Evolutionary conservation across 495 filamentous ascomycete genomes (phyloP).

Genomic region (Paragyromitra xinjiangensis): DNA sequence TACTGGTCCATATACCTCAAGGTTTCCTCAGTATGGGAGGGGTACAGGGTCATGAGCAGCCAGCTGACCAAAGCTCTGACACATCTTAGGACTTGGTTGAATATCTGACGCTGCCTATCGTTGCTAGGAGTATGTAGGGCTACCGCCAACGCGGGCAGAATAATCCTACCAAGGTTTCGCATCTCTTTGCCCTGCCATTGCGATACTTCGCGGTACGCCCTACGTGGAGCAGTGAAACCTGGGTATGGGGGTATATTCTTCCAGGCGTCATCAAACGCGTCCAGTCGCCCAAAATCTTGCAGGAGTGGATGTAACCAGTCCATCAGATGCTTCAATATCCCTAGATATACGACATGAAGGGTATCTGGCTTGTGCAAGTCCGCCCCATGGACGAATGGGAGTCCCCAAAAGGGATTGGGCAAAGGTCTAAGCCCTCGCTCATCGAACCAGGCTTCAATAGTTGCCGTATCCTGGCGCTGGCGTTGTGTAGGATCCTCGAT

Average conservation of each 20-base stretch:
- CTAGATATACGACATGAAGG: not conserved
- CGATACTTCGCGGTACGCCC: not conserved
- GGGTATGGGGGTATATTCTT: not conserved
- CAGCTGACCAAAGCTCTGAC: not conserved
- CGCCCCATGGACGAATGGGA: not conserved
- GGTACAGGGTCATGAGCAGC: not conserved
- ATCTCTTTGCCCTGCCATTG: not conserved
- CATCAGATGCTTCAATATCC: constrained; percentile 8
- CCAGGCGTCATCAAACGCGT: not conserved
- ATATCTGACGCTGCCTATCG: not conserved
- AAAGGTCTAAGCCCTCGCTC: not conserved
- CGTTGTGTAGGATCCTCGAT: not conserved
- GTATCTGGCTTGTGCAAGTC: not conserved
- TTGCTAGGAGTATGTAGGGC: not conserved
- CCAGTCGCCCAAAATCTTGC: not conserved
- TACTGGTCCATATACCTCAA: not conserved
- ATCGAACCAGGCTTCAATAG: not conserved
- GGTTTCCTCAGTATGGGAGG: not conserved
- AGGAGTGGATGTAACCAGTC: not conserved
- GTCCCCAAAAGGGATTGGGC: not conserved
- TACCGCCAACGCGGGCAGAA: not conserved
- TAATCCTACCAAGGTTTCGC: not conserved
- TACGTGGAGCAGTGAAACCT: not conserved
- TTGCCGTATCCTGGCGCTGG: not conserved
- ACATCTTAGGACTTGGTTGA: not conserved